These are phyloP conservation scores for Letharia lupina DNA, from an alignment of 495 filamentous ascomycete species.

Conservation along the genomic window DNA sequence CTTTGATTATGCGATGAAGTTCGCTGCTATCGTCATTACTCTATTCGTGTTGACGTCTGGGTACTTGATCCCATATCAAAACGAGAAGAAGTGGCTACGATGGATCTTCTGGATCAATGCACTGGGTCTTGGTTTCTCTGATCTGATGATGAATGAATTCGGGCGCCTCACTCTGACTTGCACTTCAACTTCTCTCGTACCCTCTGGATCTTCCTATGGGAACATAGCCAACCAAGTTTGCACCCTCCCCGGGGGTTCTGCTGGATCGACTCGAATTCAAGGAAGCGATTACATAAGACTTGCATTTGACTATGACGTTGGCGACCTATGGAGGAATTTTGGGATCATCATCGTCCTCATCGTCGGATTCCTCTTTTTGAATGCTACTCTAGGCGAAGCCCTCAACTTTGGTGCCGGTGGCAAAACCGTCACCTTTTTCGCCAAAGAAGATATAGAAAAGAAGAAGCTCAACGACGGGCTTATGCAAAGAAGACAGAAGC, in stretches of 20 bases:
- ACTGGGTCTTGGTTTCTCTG: not conserved
- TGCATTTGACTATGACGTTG: not conserved
- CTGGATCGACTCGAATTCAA: not conserved
- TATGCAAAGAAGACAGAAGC: not conserved
- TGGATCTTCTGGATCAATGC: not conserved
- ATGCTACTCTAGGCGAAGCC: not conserved
- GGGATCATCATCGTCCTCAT: not conserved
- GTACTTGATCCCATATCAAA: not conserved
- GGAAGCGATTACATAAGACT: not conserved
- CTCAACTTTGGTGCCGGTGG: not conserved
- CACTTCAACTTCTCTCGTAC: not conserved
- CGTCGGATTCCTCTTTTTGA: not conserved
- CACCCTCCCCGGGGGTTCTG: not conserved
- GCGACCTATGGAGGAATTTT: not conserved
- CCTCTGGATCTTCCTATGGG: not conserved
- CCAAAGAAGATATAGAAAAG: not conserved
- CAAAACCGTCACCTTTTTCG: not conserved
- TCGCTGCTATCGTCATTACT: not conserved
- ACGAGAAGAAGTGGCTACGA: not conserved
- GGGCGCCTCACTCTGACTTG: not conserved
- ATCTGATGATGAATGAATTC: not conserved
- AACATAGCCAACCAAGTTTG: not conserved
- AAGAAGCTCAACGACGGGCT: not conserved
- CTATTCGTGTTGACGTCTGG: not conserved
- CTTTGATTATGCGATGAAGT: not conserved